These are phyloP conservation scores for Proteromonas lacertae DNA, from an alignment of 352 stramenopile species.

Conservation along the genomic window DNA sequence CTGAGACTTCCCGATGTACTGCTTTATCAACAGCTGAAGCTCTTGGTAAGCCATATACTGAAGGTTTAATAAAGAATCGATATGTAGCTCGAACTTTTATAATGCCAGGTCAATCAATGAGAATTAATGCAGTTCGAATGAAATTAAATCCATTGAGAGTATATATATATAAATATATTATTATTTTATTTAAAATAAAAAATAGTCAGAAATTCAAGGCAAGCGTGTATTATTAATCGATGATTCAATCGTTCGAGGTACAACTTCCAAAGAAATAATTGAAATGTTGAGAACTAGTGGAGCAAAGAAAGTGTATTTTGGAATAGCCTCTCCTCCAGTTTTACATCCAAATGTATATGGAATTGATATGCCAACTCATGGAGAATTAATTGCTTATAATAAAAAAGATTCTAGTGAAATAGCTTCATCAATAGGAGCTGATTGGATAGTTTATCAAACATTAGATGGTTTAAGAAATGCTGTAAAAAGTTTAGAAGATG, in stretches of 20 bases:
- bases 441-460: no score
- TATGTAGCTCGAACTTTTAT: constrained; percentile 64
- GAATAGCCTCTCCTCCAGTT: constrained; percentile 73
- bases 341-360: constrained; percentile 95
- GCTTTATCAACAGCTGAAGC: constrained; percentile 55
- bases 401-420: no score
- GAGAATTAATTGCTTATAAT: constrained; percentile 85
- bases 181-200: no score
- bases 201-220: no score
- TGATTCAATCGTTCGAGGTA: no score
- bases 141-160: constrained; percentile 82
- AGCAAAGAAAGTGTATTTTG: constrained; percentile 79
- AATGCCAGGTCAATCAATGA: constrained; percentile 81
- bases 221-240: no score
- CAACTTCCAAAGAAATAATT: constrained; percentile 84
- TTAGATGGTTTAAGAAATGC: no score
- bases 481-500: no score
- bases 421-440: no score
- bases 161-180: constrained; percentile 55
- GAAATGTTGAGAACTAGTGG: constrained; percentile 88
- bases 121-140: constrained; percentile 73
- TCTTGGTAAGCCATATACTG: constrained; percentile 46
- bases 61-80: constrained; percentile 2
- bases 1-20: constrained; percentile 77
- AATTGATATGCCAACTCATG: constrained; percentile 82